phyloP scores from a whole-genome alignment of 2,329 filamentous ascomycete genomes.

The Chaetomiaceae sp. region DNA sequence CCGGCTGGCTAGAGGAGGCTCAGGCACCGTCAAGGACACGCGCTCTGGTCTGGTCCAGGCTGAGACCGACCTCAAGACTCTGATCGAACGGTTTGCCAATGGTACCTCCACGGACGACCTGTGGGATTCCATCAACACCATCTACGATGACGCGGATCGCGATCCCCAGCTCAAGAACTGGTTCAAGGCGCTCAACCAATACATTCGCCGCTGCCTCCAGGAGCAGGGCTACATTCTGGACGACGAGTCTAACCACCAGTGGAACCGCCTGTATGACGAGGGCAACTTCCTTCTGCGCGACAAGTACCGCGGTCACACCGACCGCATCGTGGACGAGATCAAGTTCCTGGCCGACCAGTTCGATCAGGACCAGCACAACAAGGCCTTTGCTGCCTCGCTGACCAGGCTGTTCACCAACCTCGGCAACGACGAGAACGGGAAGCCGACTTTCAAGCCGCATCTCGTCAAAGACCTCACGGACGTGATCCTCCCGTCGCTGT shows the following conservation, averaged over 20 bases:
- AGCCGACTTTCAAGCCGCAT: constrained; percentile 86
- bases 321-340: constrained; percentile 81
- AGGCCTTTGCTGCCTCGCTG: constrained; percentile 67
- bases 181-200: constrained; percentile 76
- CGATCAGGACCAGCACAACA: constrained; percentile 82
- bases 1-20: constrained; percentile 58
- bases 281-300: constrained; percentile 83
- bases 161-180: constrained; percentile 84
- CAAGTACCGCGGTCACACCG: constrained; percentile 80
- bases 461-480: constrained; percentile 83
- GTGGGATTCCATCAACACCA: constrained; percentile 75
- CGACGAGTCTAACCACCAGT: constrained; percentile 72
- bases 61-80: constrained; percentile 75
- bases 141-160: constrained; percentile 81
- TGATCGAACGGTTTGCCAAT: constrained; percentile 95
- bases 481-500: constrained; percentile 75
- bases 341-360: constrained; percentile 90
- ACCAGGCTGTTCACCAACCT: constrained; percentile 83
- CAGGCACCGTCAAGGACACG: constrained; percentile 68
- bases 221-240: constrained; percentile 90
- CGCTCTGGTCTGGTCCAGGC: constrained; percentile 64
- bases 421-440: constrained; percentile 81
- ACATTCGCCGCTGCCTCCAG: constrained; percentile 76
- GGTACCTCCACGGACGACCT: constrained; percentile 84
- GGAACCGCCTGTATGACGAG: constrained; percentile 79